These are phyloP conservation scores for Amphicarpaea edgeworthii DNA, from an alignment of 306 rosid species.

Conservation along the genomic window DNA sequence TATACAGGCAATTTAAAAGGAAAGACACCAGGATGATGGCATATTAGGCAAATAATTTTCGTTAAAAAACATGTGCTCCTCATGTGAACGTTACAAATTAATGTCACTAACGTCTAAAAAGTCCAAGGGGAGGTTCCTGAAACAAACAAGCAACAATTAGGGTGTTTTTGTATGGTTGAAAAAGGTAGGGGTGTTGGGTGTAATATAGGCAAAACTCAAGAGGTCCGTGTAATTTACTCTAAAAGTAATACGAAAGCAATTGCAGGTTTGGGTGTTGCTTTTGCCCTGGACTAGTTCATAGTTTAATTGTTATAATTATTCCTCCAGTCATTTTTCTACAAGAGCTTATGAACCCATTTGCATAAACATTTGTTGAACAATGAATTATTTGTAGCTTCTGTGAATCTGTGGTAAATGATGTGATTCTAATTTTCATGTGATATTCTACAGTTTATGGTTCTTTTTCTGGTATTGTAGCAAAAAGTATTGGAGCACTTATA, in stretches of 20 bases:
- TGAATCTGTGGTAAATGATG: slow-evolving; percentile 38
- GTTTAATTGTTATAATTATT: slow-evolving; percentile 33
- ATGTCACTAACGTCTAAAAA: no score
- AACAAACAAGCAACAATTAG: no score
- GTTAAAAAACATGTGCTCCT: no score
- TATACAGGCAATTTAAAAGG: no score
- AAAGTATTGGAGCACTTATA: slow-evolving; percentile 19
- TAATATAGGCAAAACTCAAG: no score
- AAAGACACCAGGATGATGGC: no score
- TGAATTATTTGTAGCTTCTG: slow-evolving; percentile 24
- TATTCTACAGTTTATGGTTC: slow-evolving; percentile 13
- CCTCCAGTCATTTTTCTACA: slow-evolving; percentile 12
- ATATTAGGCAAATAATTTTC: no score
- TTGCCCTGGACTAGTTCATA: slow-evolving; percentile 22
- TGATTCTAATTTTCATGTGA: slow-evolving; percentile 28
- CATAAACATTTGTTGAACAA: slow-evolving; percentile 11
- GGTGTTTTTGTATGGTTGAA: no score
- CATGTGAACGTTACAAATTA: no score
- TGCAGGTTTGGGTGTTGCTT: slow-evolving; percentile 15
- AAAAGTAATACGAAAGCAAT: slow-evolving; percentile 30
- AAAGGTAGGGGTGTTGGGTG: no score
- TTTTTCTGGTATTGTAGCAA: slow-evolving; percentile 10
- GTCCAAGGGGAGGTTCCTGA: no score
- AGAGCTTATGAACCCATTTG: slow-evolving; percentile 5
- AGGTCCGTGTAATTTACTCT: no score